Percentiles rank a stretch among this genome's conserved stretches.
phyloP scores from a whole-genome alignment of 2,329 filamentous ascomycete genomes.

The Aspergillus versicolor region DNA sequence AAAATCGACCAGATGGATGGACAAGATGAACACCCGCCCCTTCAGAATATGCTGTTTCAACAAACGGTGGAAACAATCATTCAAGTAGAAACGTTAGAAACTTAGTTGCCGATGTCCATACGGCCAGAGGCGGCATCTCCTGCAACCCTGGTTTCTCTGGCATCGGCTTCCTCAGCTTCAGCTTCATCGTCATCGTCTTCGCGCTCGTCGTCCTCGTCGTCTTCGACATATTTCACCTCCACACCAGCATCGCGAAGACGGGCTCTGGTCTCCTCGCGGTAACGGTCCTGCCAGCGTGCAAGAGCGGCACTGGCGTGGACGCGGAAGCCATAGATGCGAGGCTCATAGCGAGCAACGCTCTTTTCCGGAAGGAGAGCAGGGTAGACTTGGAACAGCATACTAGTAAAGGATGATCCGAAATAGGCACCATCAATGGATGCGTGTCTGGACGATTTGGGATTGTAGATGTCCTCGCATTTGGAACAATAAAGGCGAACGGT shows the following conservation, averaged over 20 bases:
- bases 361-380: slow-evolving; percentile 85
- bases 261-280: slow-evolving; percentile 78
- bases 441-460: slow-evolving; percentile 95
- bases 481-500: slow-evolving; percentile 96
- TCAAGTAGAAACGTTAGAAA: background rate
- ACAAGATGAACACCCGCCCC: background rate
- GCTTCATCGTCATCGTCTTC: slow-evolving; percentile 40
- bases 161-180: slow-evolving; percentile 5
- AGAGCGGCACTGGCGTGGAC: slow-evolving; percentile 87
- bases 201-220: slow-evolving; percentile 60
- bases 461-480: slow-evolving; percentile 97
- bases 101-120: slow-evolving; percentile 39
- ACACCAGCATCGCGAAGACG: slow-evolving; percentile 68
- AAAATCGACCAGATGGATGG: slow-evolving; percentile 1
- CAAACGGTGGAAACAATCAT: background rate
- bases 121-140: slow-evolving; percentile 34
- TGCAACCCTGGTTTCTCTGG: slow-evolving; percentile 22
- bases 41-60: background rate
- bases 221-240: slow-evolving; percentile 74
- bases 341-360: slow-evolving; percentile 80
- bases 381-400: slow-evolving; percentile 98
- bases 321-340: slow-evolving; percentile 90
- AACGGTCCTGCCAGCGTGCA: slow-evolving; percentile 83
- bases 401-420: slow-evolving; percentile 97
- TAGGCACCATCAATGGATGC: slow-evolving; percentile 95